Evolutionary conservation across 495 filamentous ascomycete genomes (phyloP), one percentile per base, ranked within the genome.

Genomic region (Penicillium egyptiacum): DNA sequence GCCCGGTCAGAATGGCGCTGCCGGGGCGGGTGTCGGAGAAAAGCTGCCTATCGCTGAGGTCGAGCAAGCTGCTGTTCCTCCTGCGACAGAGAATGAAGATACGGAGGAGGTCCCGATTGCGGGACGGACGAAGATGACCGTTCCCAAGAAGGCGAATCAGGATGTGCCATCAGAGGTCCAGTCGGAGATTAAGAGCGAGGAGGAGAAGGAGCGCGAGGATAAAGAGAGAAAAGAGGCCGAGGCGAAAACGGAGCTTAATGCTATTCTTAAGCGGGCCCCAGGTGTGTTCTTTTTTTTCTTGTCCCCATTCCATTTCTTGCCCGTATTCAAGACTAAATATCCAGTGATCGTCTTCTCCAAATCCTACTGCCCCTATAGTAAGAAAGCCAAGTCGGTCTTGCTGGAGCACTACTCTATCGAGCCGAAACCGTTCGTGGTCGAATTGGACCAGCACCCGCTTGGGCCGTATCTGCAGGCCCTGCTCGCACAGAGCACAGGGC

Each of bases 271-370:
- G 76, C 84, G 84, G 56, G 83, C 89, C 25, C 90, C 91, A 53
- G 85, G 91, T 93, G 83, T 62, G 83, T 75, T 37, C 50, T 19
- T 45, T 42, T 46, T 8, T 75, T 37, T 50, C 19, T 45, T 42
- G 43, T 12, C 49, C 31, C 59, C 4, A 30, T 25, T 30, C 42
- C 35, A 28, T 40, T 5, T 19, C 37, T 7, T 56, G n/a, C 42
- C 9, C 44, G 9, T n/a, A 12, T 6, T 2, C 14, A 28, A 56
- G 16, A 39, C 57, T 73, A 71, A 64, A 19, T 54, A 19, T 45
- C 30, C 65, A 92, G 89, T 97, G 48, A 89, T 97, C 64, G 90
- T 98, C 50, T 97, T 98, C 77, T 96, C 91, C 53, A 98, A 98
- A 72, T 84, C 88, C 2, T 96, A 90, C 73, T 98, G 94, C 72